These are phyloP conservation scores for Kluyveromyces sp. DNA, from an alignment of 1,139 yeast species.

Conservation along the genomic window DNA sequence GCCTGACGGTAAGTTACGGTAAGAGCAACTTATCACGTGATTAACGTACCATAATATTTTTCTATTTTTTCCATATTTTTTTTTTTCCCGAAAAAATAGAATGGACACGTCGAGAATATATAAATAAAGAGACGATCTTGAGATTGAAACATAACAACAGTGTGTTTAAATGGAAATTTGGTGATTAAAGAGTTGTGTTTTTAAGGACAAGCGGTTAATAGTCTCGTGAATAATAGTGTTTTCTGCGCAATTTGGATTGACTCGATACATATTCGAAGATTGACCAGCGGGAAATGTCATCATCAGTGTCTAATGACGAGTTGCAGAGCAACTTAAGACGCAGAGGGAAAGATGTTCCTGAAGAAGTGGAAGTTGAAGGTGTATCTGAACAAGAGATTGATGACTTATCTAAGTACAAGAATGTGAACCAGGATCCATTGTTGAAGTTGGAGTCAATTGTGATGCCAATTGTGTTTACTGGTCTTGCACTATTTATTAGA, in stretches of 20 bases:
- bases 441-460: constrained; percentile 37
- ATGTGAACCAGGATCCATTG: constrained; percentile 16
- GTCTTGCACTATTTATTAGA: constrained; percentile 63
- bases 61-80: background rate
- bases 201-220: too few species aligned
- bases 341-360: constrained; percentile 9
- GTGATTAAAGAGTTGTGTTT: background rate
- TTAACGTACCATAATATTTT: background rate
- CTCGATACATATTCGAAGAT: background rate
- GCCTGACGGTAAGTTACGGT: too few species aligned
- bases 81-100: background rate
- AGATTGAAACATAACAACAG: background rate
- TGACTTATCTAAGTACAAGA: constrained; percentile 15
- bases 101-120: constrained; percentile 4
- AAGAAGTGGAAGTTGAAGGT: constrained; percentile 4
- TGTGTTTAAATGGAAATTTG: background rate
- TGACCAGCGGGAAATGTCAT: constrained; percentile 1
- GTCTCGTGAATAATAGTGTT: too few species aligned
- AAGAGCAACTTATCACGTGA: background rate
- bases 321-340: constrained; percentile 7
- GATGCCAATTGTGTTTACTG: constrained; percentile 55
- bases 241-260: background rate
- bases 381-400: constrained; percentile 11
- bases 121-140: background rate
- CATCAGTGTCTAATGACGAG: constrained; percentile 1